These are phyloP conservation scores for Tillandsia fasciculata DNA, from an alignment of 176 grass and related monocot genomes.

Conservation along the genomic window DNA sequence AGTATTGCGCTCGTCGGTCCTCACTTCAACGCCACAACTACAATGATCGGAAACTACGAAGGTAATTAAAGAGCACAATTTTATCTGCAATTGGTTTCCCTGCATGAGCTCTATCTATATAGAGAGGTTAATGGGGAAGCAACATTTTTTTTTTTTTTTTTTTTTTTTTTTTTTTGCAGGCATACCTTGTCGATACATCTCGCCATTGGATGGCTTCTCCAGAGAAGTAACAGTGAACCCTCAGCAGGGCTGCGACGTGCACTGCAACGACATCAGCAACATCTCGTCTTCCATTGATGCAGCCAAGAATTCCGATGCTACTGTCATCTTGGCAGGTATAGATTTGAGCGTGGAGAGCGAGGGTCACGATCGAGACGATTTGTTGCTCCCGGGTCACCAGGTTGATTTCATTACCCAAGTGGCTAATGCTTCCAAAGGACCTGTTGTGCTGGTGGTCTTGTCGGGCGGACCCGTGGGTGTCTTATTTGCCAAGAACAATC, in stretches of 20 bases:
- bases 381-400: slow-evolving; percentile 65
- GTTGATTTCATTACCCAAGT: slow-evolving; percentile 45
- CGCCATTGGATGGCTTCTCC: slow-evolving; percentile 41
- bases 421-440: slow-evolving; percentile 34
- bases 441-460: slow-evolving; percentile 65
- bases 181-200: slow-evolving; percentile 8
- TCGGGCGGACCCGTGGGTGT: slow-evolving; percentile 67
- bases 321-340: slow-evolving; percentile 57
- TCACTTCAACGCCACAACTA: slow-evolving; percentile 32
- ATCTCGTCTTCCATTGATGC: slow-evolving; percentile 14
- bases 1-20: slow-evolving; percentile 49
- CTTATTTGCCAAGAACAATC: slow-evolving; percentile 40
- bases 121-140: too few relatives aligned
- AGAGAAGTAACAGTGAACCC: slow-evolving; percentile 19
- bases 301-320: slow-evolving; percentile 31
- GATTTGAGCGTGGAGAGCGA: slow-evolving; percentile 56
- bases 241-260: slow-evolving; percentile 31
- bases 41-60: slow-evolving; percentile 54
- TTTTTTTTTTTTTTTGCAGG: too few relatives aligned
- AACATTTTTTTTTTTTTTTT: too few relatives aligned
- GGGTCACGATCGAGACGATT: slow-evolving; percentile 40
- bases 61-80: slow-evolving; percentile 4
- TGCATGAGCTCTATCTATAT: too few relatives aligned
- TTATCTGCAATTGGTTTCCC: too few relatives aligned
- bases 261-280: slow-evolving; percentile 13